Percentiles rank a stretch among this genome's conserved stretches.
Conservation (phyloP, 2,329 filamentous ascomycete genomes). For the Xylaria sp. region DNA sequence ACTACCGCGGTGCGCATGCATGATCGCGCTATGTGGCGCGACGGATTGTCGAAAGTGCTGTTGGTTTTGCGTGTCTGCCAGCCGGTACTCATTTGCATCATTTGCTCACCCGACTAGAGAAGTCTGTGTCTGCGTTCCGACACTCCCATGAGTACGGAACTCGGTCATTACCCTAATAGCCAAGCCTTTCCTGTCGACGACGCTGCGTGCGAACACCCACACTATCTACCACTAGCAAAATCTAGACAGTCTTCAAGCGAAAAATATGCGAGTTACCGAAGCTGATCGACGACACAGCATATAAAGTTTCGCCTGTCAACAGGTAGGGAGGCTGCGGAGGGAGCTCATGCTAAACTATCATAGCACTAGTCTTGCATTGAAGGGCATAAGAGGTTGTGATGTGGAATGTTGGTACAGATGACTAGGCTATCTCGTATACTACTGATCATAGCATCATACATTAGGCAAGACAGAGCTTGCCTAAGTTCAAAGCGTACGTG, state of each 20-base stretch:
- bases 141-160: conserved; percentile 22
- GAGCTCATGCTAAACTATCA: too few relatives aligned
- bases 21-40: conserved; percentile 25
- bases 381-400: too few relatives aligned
- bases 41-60: conserved; percentile 26
- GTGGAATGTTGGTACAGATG: too few relatives aligned
- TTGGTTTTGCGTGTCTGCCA: conserved; percentile 22
- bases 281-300: conserved; percentile 18
- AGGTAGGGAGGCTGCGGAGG: too few relatives aligned
- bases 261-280: conserved; percentile 24
- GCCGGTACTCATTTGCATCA: conserved; percentile 25
- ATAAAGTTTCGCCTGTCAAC: conserved; percentile 1
- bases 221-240: conserved; percentile 18
- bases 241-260: conserved; percentile 25
- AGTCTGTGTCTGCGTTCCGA: conserved; percentile 18
- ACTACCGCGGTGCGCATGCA: conserved; percentile 25
- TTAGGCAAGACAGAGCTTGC: too few relatives aligned
- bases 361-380: too few relatives aligned
- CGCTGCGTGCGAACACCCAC: conserved; percentile 12
- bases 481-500: too few relatives aligned
- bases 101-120: conserved; percentile 20
- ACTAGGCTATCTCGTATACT: too few relatives aligned
- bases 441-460: too few relatives aligned
- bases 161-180: conserved; percentile 15
- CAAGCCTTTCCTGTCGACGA: conserved; percentile 19